phyloP scores from a whole-genome alignment of 169 alveolate species.

The Eimeria maxima region DNA sequence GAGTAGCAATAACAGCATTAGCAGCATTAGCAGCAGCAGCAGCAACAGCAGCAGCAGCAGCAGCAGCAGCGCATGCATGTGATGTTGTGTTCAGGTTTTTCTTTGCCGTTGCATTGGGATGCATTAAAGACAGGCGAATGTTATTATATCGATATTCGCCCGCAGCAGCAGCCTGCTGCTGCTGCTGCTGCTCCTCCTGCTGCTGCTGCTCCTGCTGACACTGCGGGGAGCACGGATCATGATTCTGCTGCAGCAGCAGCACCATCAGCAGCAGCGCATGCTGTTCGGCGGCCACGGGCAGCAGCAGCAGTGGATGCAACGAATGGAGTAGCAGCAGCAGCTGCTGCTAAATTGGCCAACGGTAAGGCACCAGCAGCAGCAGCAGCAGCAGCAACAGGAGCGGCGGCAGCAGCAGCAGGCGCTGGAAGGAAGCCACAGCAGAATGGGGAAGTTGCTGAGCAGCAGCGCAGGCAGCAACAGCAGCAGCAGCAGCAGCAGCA shows the following conservation, averaged over 20 bases:
- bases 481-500: too few relatives aligned
- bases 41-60: conserved; percentile 19
- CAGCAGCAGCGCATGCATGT: neutral
- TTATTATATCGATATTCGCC: too few relatives aligned
- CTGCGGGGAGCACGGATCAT: too few relatives aligned
- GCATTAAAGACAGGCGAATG: too few relatives aligned
- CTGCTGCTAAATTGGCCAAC: neutral
- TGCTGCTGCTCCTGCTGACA: too few relatives aligned
- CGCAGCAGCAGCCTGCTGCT: too few relatives aligned
- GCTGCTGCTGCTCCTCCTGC: too few relatives aligned
- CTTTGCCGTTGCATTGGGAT: neutral
- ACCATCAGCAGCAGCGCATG: too few relatives aligned
- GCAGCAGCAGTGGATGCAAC: too few relatives aligned
- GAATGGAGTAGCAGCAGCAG: neutral
- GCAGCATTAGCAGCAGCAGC: neutral
- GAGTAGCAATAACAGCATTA: too few relatives aligned
- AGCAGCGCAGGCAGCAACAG: neutral
- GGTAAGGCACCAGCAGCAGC: conserved; percentile 24
- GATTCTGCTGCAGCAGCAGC: too few relatives aligned
- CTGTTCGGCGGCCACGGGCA: too few relatives aligned
- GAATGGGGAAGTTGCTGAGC: neutral
- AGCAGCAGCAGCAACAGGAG: neutral
- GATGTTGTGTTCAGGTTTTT: neutral
- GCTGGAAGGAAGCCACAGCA: neutral
- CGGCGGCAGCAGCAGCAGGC: neutral